A percentile compares a stretch with the other conserved stretches of the same genome.
Evolutionary conservation across 2,329 filamentous ascomycete species (phyloP).

Genomic region (Xylaria sp.): DNA sequence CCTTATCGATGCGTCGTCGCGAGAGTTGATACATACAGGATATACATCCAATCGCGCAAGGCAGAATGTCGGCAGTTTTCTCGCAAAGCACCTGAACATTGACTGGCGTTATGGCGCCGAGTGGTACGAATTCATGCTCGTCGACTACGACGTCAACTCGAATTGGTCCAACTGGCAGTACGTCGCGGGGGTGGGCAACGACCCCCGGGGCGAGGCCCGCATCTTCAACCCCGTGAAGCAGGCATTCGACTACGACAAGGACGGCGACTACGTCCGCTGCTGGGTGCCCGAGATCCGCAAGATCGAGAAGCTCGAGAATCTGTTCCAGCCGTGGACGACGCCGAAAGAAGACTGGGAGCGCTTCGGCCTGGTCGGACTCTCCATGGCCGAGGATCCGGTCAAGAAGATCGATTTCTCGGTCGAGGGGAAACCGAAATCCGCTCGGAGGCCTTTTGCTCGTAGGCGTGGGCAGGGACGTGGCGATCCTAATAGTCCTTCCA

Average conservation of each 20-base stretch:
- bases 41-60: slow-evolving; percentile 81
- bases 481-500: slow-evolving; percentile 20
- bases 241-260: slow-evolving; percentile 77
- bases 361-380: slow-evolving; percentile 64
- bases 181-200: slow-evolving; percentile 80
- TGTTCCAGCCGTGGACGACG: slow-evolving; percentile 78
- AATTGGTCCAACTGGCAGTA: slow-evolving; percentile 92
- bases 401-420: slow-evolving; percentile 72
- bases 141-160: slow-evolving; percentile 79
- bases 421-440: slow-evolving; percentile 58
- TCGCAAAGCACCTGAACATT: slow-evolving; percentile 76
- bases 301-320: slow-evolving; percentile 63
- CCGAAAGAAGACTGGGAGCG: slow-evolving; percentile 65
- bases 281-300: slow-evolving; percentile 76
- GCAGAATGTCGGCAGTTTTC: slow-evolving; percentile 80
- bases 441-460: slow-evolving; percentile 50
- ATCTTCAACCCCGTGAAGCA: slow-evolving; percentile 87
- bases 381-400: slow-evolving; percentile 75
- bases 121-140: slow-evolving; percentile 80
- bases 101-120: slow-evolving; percentile 86
- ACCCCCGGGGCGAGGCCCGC: slow-evolving; percentile 75
- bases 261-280: slow-evolving; percentile 74
- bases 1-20: slow-evolving; percentile 79
- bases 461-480: slow-evolving; percentile 46
- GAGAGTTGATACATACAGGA: slow-evolving; percentile 78